Evolutionary conservation across 306 rosid genomes (phyloP), one percentile per base, ranked within the genome.

Genomic region (Prunus salicina): DNA sequence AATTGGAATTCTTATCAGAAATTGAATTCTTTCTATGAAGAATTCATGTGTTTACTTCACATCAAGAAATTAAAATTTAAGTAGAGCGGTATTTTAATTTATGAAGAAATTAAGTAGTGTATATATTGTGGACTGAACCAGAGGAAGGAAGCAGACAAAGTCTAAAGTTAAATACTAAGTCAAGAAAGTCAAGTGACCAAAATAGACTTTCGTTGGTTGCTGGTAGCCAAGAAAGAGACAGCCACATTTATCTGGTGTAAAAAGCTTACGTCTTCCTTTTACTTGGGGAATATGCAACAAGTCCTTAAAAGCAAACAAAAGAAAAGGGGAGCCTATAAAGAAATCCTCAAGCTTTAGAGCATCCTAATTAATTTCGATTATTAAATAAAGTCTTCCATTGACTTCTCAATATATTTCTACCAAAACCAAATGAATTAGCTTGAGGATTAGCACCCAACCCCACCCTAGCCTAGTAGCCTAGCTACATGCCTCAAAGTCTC

Each of bases 381-480:
- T 25, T 73, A 18, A 34, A n/a, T 19, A 6, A 60, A 46, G 60
- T 27, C 3, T 34, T 24, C 58, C 77, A 74, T 74, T 62, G 78
- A 74, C 69, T 74, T 74, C 6, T 61, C 22, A 24, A 38, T 38
- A 38, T 6, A 38, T 38, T 8, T 6, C 10, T 52, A 52, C 57
- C 57, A 16, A 52, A 56, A 2, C 28, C 62, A 9, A 6, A 20
- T 20, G 1, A 20, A 3, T 45, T 43, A n/a, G 8, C 15, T 41
- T 4, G 47, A 68, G 72, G 32, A 43, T 41, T 43, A 46, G 57
- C 24, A 25, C 38, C 15, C 28, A 16, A 27, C 41, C 38, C 72
- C n/a, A 67, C 56, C 22, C 72, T 46, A 34, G 41, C 41, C 41
- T 34, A 67, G 10, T 46, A 34, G 41, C 41, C 41, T 34, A 67